These are phyloP conservation scores for Podila horticola DNA, from an alignment of 192 early-diverging fungal species.

Conservation along the genomic window DNA sequence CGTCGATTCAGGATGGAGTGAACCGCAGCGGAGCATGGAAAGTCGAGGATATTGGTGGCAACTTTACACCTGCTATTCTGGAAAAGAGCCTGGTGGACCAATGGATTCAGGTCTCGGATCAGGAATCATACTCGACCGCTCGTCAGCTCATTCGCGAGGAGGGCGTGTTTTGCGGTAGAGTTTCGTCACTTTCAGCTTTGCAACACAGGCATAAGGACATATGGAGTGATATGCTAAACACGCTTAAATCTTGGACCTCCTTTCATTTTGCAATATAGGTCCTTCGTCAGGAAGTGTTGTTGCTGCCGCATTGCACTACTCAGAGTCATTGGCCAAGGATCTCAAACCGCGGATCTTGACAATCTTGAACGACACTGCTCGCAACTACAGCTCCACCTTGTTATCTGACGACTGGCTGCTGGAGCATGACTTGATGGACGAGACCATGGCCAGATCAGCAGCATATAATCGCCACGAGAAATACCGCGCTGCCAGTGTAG, in stretches of 20 bases:
- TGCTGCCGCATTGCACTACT: conserved; percentile 66
- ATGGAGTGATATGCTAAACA: too few species aligned
- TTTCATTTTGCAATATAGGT: conserved; percentile 25
- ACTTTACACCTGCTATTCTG: conserved; percentile 66
- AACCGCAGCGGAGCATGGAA: conserved; percentile 62
- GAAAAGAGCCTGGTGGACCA: conserved; percentile 62
- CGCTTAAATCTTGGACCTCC: background rate
- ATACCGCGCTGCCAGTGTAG: conserved; percentile 83
- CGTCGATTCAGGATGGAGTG: conserved; percentile 59
- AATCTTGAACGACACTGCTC: conserved; percentile 73
- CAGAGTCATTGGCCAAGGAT: conserved; percentile 24
- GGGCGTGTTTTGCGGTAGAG: conserved; percentile 65
- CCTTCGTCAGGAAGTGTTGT: conserved; percentile 75
- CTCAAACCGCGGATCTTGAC: conserved; percentile 55
- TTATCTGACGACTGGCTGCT: conserved; percentile 84
- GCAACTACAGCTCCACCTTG: conserved; percentile 76
- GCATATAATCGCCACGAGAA: conserved; percentile 70
- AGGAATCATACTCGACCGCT: conserved; percentile 75
- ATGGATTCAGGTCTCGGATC: conserved; percentile 77
- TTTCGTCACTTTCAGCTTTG: background rate
- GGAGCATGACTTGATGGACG: conserved; percentile 78
- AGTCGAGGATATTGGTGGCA: conserved; percentile 78
- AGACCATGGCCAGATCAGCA: conserved; percentile 61
- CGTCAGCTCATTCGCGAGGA: conserved; percentile 69
- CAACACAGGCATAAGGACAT: too few species aligned